Conservation (phyloP, 2,329 filamentous ascomycete genomes). For the Blastomyces silverae region DNA sequence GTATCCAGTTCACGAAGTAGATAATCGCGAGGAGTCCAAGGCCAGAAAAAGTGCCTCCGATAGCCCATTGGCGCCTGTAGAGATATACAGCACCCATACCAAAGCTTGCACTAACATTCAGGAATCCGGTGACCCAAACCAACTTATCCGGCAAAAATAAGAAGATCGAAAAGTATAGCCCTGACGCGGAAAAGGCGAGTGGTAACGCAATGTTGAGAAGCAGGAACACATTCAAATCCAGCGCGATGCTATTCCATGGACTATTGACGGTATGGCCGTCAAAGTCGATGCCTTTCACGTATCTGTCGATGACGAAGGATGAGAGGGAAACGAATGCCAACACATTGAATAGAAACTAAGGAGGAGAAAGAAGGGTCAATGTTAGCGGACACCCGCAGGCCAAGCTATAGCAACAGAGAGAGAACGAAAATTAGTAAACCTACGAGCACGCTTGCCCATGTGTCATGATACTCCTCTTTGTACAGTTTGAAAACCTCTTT, state of each 20-base stretch:
- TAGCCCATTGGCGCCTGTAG: conserved; percentile 66
- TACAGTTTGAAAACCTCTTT: conserved; percentile 76
- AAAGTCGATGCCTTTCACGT: conserved; percentile 55
- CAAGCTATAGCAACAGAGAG: conserved; percentile 15
- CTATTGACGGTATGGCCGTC: conserved; percentile 69
- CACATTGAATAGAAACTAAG: conserved; percentile 61
- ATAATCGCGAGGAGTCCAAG: conserved; percentile 74
- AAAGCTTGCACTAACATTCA: conserved; percentile 79
- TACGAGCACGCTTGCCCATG: conserved; percentile 79
- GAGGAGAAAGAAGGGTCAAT: conserved; percentile 16
- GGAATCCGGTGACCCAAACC: conserved; percentile 85
- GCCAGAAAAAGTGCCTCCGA: conserved; percentile 78
- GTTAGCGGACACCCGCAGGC: conserved; percentile 7
- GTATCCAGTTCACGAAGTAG: conserved; percentile 84
- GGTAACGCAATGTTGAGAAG: conserved; percentile 73
- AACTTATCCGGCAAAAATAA: conserved; percentile 79
- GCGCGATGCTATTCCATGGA: conserved; percentile 56
- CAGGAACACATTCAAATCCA: conserved; percentile 78
- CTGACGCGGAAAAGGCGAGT: conserved; percentile 67
- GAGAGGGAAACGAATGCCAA: conserved; percentile 70
- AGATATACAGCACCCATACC: conserved; percentile 84
- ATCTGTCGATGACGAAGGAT: conserved; percentile 67
- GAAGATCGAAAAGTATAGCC: conserved; percentile 67
- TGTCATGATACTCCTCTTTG: conserved; percentile 80
- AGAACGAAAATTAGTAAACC: conserved; percentile 21